phyloP scores from a whole-genome alignment of 805 yeast species.

The Candida taoyuanica region DNA sequence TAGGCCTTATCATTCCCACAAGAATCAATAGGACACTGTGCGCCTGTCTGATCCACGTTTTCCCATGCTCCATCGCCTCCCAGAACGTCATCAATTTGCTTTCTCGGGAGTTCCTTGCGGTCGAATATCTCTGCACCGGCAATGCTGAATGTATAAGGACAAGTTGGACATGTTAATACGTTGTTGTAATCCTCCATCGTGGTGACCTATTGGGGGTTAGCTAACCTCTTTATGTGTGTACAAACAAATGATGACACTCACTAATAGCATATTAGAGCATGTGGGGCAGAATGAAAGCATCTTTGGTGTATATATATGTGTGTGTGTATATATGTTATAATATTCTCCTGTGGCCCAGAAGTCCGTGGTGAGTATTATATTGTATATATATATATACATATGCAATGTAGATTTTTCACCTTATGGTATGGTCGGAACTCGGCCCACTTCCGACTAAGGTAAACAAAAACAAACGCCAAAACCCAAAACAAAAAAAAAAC shows the following conservation, averaged over 20 bases:
- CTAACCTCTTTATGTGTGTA: no score
- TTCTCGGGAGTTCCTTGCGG: constrained; percentile 75
- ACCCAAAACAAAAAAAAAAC: no score
- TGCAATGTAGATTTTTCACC: no score
- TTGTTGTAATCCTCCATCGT: constrained; percentile 3
- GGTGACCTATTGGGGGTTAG: constrained; percentile 5
- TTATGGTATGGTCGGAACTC: no score
- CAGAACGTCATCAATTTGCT: constrained; percentile 91
- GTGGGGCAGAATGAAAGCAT: constrained; percentile 96
- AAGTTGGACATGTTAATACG: constrained; percentile 61
- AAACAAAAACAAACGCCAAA: no score
- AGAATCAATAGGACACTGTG: constrained; percentile 83
- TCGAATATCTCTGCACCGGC: constrained; percentile 80
- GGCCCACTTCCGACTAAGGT: no score
- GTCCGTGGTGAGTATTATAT: no score
- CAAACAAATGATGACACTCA: constrained; percentile 23
- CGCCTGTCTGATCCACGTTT: constrained; percentile 91
- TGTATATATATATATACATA: no score
- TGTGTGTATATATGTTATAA: no score
- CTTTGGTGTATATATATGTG: no score
- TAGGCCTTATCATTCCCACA: constrained; percentile 92
- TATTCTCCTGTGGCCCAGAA: no score
- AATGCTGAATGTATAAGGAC: constrained; percentile 93
- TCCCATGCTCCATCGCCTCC: constrained; percentile 99
- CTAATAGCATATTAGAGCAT: constrained; percentile 85